Evolutionary conservation across 31 red algal genomes (phyloP).

Genomic region (Asparagopsis taxiformis): DNA sequence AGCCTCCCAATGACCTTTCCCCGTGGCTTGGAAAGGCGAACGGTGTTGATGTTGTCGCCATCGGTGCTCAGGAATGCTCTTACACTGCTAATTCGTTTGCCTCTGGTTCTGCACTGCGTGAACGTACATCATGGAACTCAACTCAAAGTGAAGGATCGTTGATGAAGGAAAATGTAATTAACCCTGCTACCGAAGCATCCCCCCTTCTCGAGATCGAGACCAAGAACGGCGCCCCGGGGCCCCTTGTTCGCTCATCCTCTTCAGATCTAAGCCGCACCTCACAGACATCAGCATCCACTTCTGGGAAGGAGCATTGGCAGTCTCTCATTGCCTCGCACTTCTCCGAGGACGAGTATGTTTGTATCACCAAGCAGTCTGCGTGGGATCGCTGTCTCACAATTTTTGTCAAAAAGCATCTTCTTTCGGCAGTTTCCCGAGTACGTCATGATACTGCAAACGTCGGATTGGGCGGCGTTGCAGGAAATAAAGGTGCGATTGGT

Average conservation of each 20-base stretch:
- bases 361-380: constrained; percentile 29
- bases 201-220: background rate
- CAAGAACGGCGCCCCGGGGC: background rate
- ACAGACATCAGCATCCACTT: constrained; percentile 10
- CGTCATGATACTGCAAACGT: constrained; percentile 66
- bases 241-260: background rate
- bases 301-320: constrained; percentile 60
- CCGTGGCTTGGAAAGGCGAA: constrained; percentile 26
- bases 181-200: background rate
- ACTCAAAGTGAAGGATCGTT: constrained; percentile 6
- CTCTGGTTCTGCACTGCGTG: background rate
- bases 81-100: constrained; percentile 17
- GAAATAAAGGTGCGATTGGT: constrained; percentile 95
- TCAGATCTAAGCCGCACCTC: background rate
- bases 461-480: constrained; percentile 72
- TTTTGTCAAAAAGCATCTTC: constrained; percentile 53
- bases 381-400: constrained; percentile 64
- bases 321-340: constrained; percentile 37
- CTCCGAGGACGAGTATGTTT: constrained; percentile 41
- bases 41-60: constrained; percentile 30
- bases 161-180: background rate
- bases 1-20: constrained; percentile 47
- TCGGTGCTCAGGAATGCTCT: constrained; percentile 64
- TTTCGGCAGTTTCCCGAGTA: constrained; percentile 43
- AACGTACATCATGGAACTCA: background rate